Conservation (phyloP, 495 filamentous ascomycete species). For the Chaetomium tenue region DNA sequence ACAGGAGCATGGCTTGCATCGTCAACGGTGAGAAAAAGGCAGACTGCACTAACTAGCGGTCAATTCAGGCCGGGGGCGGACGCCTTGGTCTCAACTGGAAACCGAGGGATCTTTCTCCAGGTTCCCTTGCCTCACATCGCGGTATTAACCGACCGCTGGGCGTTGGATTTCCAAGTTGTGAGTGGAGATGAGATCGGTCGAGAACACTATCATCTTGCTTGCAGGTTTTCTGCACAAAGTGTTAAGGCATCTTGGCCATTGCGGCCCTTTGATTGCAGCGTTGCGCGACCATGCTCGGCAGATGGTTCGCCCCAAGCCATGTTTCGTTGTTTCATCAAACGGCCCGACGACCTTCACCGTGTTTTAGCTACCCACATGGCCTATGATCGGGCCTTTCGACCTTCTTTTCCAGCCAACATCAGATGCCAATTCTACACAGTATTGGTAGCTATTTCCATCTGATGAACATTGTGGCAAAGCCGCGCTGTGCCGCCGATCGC, state of each 20-base stretch:
- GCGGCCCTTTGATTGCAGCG: constrained; percentile 17
- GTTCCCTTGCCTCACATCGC: not conserved
- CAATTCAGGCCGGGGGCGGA: not conserved
- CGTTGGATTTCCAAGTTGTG: not conserved
- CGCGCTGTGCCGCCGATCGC: too few species aligned
- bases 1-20: not conserved
- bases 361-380: too few species aligned
- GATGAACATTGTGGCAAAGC: too few species aligned
- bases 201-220: not conserved
- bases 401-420: not conserved
- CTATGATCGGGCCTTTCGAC: not conserved
- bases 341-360: not conserved
- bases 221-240: not conserved
- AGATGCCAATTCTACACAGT: not conserved
- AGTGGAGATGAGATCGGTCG: not conserved
- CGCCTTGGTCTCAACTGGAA: not conserved
- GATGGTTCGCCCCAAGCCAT: not conserved
- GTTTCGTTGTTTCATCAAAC: constrained; percentile 8
- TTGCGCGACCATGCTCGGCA: constrained; percentile 13
- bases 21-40: not conserved
- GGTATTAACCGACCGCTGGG: not conserved
- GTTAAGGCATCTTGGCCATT: not conserved
- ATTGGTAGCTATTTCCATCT: not conserved
- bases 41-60: not conserved
- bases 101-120: not conserved